phyloP scores from a whole-genome alignment of 371 early-diverging fungal genomes.

The Actinomucor elegans region DNA sequence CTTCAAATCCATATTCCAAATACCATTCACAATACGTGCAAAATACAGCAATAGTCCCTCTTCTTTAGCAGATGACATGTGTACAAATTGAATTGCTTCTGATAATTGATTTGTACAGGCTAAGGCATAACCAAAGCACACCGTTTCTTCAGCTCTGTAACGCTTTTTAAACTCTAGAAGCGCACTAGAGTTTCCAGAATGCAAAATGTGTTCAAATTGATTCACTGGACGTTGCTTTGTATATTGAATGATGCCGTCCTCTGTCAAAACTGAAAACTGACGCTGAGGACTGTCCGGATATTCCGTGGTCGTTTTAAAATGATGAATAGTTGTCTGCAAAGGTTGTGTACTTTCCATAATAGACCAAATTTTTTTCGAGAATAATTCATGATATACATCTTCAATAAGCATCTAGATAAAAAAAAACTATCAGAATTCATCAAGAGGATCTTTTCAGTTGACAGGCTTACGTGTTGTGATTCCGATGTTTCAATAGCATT shows the following conservation, averaged over 20 bases:
- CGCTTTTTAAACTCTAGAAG: neutral
- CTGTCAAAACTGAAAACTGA: neutral
- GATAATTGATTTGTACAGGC: neutral
- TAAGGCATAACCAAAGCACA: neutral
- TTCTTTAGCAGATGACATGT: neutral
- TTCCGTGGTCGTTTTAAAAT: neutral
- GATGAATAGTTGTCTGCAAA: neutral
- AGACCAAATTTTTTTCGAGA: conserved; percentile 2
- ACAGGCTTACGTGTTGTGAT: neutral
- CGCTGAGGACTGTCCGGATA: neutral
- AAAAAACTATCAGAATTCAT: neutral
- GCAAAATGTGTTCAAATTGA: neutral
- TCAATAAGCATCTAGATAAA: conserved; percentile 2
- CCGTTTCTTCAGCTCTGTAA: conserved; percentile 11
- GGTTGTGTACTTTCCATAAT: neutral
- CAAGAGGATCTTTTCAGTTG: too few species aligned
- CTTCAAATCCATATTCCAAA: conserved; percentile 4
- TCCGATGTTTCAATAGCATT: neutral
- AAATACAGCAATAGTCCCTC: conserved; percentile 11
- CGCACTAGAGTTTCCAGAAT: neutral
- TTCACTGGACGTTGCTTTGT: conserved; percentile 8
- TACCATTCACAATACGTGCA: neutral
- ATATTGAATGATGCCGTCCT: conserved; percentile 5
- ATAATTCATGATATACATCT: conserved; percentile 10
- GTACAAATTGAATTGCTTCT: neutral